phyloP scores from a whole-genome alignment of 2,329 filamentous ascomycete species.

The Fusarium sp. region DNA sequence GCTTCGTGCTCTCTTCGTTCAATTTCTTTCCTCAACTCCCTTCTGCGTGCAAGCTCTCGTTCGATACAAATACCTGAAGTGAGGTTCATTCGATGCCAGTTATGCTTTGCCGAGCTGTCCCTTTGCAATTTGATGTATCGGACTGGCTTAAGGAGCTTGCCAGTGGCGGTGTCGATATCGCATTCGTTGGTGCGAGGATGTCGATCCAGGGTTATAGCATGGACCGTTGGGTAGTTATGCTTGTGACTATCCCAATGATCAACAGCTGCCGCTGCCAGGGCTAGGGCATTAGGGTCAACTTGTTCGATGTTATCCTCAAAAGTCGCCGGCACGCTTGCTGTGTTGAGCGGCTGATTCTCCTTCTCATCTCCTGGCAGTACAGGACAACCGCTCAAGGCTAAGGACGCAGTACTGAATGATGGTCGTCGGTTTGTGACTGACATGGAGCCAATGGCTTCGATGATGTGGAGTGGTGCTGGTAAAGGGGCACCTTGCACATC shows the following conservation, averaged over 20 bases:
- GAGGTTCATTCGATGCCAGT: slow-evolving; percentile 47
- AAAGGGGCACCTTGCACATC: slow-evolving; percentile 13
- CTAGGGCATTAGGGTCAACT: background rate
- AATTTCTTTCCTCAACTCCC: slow-evolving; percentile 4
- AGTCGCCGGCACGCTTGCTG: background rate
- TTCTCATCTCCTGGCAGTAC: background rate
- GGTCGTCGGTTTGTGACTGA: background rate
- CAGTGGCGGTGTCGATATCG: slow-evolving; percentile 54
- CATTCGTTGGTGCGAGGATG: slow-evolving; percentile 17
- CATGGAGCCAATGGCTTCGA: slow-evolving; percentile 16
- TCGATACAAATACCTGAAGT: slow-evolving; percentile 44
- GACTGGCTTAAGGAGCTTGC: slow-evolving; percentile 49
- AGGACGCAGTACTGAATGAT: slow-evolving; percentile 5
- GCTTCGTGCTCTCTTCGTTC: slow-evolving; percentile 1
- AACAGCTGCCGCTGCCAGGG: background rate
- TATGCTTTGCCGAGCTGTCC: slow-evolving; percentile 21
- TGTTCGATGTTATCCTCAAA: background rate
- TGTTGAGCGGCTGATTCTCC: background rate
- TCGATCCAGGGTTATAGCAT: background rate
- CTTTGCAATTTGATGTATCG: slow-evolving; percentile 48
- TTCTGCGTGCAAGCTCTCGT: slow-evolving; percentile 40
- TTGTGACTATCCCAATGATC: slow-evolving; percentile 6
- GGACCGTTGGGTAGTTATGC: background rate
- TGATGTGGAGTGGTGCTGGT: slow-evolving; percentile 38
- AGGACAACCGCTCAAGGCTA: slow-evolving; percentile 26